Base-by-base conservation (phyloP, 805 yeast species). In the Candida ficus region DNA sequence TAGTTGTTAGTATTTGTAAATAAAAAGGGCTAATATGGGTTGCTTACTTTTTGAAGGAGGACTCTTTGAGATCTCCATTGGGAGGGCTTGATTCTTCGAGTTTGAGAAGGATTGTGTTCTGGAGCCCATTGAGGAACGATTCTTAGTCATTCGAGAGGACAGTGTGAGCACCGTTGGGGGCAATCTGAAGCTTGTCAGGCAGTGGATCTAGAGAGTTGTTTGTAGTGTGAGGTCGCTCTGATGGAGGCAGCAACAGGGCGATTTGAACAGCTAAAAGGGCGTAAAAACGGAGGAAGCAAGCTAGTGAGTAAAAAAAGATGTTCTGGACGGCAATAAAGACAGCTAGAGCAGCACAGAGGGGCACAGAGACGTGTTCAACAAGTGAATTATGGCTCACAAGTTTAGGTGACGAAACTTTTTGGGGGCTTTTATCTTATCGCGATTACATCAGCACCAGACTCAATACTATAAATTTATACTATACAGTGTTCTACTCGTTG, bases 401-500 rank as follows among this genome's bases (percentile, higher is more conserved):
- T n/a, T n/a, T n/a, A n/a, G n/a, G n/a, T n/a, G n/a, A 13, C 30
- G 21, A 30, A 37, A 29, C 22, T n/a, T n/a, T n/a, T 32, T 38
- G 41, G 41, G 40, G 41, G 31, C 22, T 16, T 18, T 22, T 25
- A 16, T 33, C 34, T 39, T 33, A 39, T 39, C 42, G 26, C n/a
- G 28, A 28, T 31, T 21, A 33, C 28, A 16, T 21, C 23, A 6
- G 9, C 9, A 21, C 23, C n/a, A n/a, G n/a, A n/a, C 6, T 21
- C 13, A 7, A 17, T 8, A 29, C 16, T 14, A 29, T 29, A 29
- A 29, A 17, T 14, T 9, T 29, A 13, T 20, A 20, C 11, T 32
- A 14, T 25, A 25, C n/a, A 20, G 7, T 6, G 11, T 8, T 23
- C 27, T 61, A 80, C 60, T 91, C 97, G 58, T 91, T 87, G 66